Evolutionary conservation across 31 red algal species (phyloP), one percentile per base, ranked within the genome.

Genomic region (Pterothamnion heteromorphum): DNA sequence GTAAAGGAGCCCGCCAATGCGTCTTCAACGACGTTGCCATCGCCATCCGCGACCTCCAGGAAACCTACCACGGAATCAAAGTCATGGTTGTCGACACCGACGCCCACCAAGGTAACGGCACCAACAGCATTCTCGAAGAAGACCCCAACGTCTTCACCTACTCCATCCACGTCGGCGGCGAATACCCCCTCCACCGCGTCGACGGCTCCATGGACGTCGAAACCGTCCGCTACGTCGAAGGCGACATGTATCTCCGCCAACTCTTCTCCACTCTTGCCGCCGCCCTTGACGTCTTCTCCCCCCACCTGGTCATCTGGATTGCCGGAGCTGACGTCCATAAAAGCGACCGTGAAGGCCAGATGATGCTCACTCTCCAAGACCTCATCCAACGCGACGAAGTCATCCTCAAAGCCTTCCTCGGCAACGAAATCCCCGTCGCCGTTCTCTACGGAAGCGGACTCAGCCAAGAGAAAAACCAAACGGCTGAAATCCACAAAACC

Each of bases 51-150:
- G 34, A 58, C 33, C 26, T 88, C 4, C 85, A 57, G 34, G 5
- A 64, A 4, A 39, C 41, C 36, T 21, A 32, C 4, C 36, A n/a
- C 58, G 26, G 23, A 21, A 57, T 14, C 9, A 4, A 5, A 18
- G 20, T 57, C 14, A 5, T 57, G 85, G 26, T 88, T 32, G 26
- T 88, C 36, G 85, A 88, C 58, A 44, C 36, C 9, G 85, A 88
- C 58, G 5, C 26, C 14, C 85, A 88, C 85, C 85, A 88, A 58
- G 85, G 85, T 39, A 57, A 88, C 58, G 85, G 85, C 23, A 88
- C 85, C 26, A 18, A 58, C 4, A 26, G 18, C 9, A 4, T 43
- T 44, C 26, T 88, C 20, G 36, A 20, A 14, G 85, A 58, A 21
- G 85, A 88, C 58, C 34, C 20, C 14, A 44, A 26, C 35, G 36